Evolutionary conservation across 2,329 filamentous ascomycete species (phyloP).

Genomic region (Colletotrichum orchidophilum): DNA sequence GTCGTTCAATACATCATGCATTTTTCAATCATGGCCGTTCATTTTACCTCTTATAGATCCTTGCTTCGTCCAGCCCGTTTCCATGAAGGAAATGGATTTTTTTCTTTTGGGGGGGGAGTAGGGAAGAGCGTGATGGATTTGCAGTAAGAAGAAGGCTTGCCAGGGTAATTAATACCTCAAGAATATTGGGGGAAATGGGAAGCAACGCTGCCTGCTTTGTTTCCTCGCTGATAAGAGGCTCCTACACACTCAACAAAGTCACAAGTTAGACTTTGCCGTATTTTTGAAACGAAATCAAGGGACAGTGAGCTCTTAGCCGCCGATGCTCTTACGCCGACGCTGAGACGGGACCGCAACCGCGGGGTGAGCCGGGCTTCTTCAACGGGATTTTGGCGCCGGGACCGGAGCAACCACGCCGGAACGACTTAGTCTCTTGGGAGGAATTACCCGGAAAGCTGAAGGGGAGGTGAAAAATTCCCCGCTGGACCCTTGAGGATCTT

Average conservation of each 20-base stretch:
- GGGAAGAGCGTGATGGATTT: neutral
- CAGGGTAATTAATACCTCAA: neutral
- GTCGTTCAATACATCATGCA: neutral
- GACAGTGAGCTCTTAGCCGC: neutral
- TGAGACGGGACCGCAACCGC: slow-evolving; percentile 7
- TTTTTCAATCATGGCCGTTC: too few relatives aligned
- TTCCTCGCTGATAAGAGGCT: neutral
- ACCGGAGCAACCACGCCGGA: neutral
- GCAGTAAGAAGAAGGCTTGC: neutral
- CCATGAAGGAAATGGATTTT: neutral
- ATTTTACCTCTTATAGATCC: too few relatives aligned
- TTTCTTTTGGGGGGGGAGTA: too few relatives aligned
- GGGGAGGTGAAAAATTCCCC: neutral
- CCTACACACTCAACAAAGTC: neutral
- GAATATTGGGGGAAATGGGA: neutral
- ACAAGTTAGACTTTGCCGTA: neutral
- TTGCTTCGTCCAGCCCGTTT: neutral
- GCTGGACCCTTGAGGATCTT: too few relatives aligned
- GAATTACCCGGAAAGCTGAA: neutral
- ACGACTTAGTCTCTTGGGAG: neutral
- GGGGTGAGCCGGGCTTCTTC: neutral
- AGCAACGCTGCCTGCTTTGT: neutral
- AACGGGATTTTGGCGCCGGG: neutral
- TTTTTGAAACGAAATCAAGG: neutral
- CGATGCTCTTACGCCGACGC: neutral